Conservation (phyloP, 345 rosid species). For the Eucalyptus cloeziana region DNA sequence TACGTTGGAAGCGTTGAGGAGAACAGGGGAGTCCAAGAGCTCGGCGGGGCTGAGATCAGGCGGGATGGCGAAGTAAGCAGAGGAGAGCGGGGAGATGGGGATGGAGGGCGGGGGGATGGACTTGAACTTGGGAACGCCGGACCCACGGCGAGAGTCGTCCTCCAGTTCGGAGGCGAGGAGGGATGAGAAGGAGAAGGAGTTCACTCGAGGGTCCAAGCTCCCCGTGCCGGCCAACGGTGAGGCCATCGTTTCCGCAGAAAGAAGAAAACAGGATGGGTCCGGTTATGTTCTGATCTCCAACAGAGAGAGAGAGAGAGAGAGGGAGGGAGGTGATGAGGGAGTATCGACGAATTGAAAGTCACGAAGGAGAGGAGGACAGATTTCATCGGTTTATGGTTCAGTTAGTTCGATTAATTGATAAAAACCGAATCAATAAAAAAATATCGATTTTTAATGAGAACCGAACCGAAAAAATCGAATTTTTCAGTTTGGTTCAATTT, state of each 20-base stretch:
- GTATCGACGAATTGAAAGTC: no score
- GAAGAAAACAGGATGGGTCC: not conserved
- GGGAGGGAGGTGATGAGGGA: not conserved
- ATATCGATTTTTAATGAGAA: no score
- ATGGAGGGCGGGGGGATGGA: slow-evolving; percentile 69
- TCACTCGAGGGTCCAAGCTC: slow-evolving; percentile 13
- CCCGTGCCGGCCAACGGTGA: slow-evolving; percentile 11
- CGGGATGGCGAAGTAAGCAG: slow-evolving; percentile 74
- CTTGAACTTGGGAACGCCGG: slow-evolving; percentile 80
- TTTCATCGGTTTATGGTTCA: no score
- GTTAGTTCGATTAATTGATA: no score
- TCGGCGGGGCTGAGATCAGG: slow-evolving; percentile 71
- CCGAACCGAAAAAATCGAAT: no score
- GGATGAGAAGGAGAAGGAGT: not conserved
- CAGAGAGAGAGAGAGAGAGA: not conserved
- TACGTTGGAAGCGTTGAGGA: slow-evolving; percentile 59
- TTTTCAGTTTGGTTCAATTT: no score
- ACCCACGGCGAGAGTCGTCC: slow-evolving; percentile 44
- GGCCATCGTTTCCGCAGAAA: slow-evolving; percentile 8
- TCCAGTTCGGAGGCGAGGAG: slow-evolving; percentile 33
- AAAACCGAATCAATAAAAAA: no score
- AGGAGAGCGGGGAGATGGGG: slow-evolving; percentile 63
- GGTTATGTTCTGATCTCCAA: not conserved
- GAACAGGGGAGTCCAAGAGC: slow-evolving; percentile 83
- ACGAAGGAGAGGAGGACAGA: no score